Evolutionary conservation across 2,329 filamentous ascomycete species (phyloP).

Genomic region (Pseudogymnoascus sp.): DNA sequence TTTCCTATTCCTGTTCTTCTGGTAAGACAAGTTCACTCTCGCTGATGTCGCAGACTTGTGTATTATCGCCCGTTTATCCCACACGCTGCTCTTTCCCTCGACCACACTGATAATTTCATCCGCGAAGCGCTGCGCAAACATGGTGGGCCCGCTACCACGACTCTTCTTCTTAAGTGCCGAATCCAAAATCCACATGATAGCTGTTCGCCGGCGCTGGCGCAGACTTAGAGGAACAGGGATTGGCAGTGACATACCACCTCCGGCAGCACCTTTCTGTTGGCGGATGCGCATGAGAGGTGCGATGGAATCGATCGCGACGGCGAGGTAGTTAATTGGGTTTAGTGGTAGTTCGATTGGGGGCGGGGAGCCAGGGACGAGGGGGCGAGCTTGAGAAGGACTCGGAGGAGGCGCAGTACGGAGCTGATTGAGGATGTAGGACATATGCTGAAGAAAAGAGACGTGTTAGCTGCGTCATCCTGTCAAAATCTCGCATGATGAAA

Average conservation of each 20-base stretch:
- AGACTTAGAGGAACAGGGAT: conserved; percentile 68
- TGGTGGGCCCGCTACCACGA: conserved; percentile 58
- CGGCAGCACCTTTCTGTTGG: conserved; percentile 65
- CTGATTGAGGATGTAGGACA: conserved; percentile 71
- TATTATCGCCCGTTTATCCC: conserved; percentile 68
- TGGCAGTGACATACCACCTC: conserved; percentile 77
- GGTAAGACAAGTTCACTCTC: conserved; percentile 58
- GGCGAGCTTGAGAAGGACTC: conserved; percentile 58
- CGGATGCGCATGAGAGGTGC: conserved; percentile 78
- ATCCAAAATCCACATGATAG: conserved; percentile 83
- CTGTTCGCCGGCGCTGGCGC: conserved; percentile 66
- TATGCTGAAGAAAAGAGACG: conserved; percentile 51
- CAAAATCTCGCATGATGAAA: neutral
- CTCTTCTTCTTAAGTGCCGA: conserved; percentile 71
- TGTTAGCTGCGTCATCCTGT: conserved; percentile 8
- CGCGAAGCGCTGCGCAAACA: conserved; percentile 69
- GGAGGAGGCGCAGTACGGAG: conserved; percentile 80
- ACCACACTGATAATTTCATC: conserved; percentile 81
- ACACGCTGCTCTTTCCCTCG: conserved; percentile 73
- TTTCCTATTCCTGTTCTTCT: conserved; percentile 23
- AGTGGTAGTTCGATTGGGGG: conserved; percentile 73
- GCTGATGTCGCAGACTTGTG: conserved; percentile 75
- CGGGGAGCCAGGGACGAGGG: conserved; percentile 67
- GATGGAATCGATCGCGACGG: conserved; percentile 83
- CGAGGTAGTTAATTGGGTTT: conserved; percentile 83